Base-by-base conservation (phyloP, 495 filamentous ascomycete species). In the Xylaria palmicola region DNA sequence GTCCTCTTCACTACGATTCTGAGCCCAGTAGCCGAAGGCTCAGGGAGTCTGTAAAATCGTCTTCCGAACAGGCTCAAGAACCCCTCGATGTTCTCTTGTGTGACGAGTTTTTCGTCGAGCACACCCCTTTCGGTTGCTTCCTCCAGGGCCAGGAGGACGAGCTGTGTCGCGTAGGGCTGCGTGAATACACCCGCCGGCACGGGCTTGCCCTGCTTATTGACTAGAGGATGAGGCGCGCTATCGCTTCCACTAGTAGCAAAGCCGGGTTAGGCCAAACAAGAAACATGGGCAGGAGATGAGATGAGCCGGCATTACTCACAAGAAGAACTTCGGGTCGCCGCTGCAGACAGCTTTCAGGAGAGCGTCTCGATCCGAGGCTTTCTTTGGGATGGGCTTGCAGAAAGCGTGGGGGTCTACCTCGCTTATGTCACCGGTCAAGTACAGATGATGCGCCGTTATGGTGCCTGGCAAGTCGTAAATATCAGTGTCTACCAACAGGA, bases 301-400 rank as follows among this genome's bases (percentile, higher is more conserved):
- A 4, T 32, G 32, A 29, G 26, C 10, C 3, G 24, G 48, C 0
- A 36, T 50, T 69, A 79, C 63, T 79, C 75, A 74, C 57, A 96
- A 85, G 81, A 96, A 96, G 78, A 96, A 96, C 69, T 92, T 92
- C 3, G 84, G 79, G 62, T 88, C 80, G 17, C 90, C 86, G 26
- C 78, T 84, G 7, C 82, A 81, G 6, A 84, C 84, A 5, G 91
- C 87, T 45, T 82, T 81, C 59, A 96, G 75, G 52, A 96, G 81
- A 6, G 91, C 90, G 15, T 85, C 82, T 7, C 93, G 84, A 68
- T 96, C 93, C 17, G 81, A 80, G 4, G 90, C 87, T 13, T 74
- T 74, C 68, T 92, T 92, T 56, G 90, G 87, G 36, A 90, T 84
- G 12, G 89, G 91, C 75, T 96, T 96, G 82, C 92, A 96, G 80